Evolutionary conservation across 2,329 filamentous ascomycete genomes (phyloP).

Genomic region (Pseudogymnoascus sp.): DNA sequence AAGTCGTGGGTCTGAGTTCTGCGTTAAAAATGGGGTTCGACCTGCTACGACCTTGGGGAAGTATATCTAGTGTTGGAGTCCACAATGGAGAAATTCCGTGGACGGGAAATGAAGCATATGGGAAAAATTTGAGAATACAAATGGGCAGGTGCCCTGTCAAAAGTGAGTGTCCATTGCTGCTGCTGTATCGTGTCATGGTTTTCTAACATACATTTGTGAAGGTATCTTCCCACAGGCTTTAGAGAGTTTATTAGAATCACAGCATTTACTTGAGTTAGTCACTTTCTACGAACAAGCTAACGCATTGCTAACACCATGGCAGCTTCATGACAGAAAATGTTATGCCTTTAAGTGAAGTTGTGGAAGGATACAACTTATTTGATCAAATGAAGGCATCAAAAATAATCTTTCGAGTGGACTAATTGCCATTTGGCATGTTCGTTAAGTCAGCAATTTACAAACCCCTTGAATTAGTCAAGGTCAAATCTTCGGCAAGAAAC

Average conservation of each 20-base stretch:
- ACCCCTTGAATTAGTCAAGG: neutral
- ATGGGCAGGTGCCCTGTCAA: constrained; percentile 66
- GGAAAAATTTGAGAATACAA: constrained; percentile 59
- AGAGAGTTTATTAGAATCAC: constrained; percentile 50
- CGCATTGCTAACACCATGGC: neutral
- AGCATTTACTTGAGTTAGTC: constrained; percentile 53
- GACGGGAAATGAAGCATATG: constrained; percentile 34
- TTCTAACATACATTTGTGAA: neutral
- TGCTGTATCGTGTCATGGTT: constrained; percentile 29
- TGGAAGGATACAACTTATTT: constrained; percentile 57
- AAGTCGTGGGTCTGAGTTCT: constrained; percentile 36
- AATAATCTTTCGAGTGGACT: constrained; percentile 46
- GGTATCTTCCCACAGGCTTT: constrained; percentile 54
- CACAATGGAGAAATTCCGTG: constrained; percentile 40
- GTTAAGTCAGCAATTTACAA: neutral
- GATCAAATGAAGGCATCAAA: constrained; percentile 63
- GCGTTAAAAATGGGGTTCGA: constrained; percentile 40
- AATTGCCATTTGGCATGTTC: neutral
- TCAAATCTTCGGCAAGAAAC: neutral
- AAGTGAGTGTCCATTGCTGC: constrained; percentile 10
- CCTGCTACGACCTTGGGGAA: constrained; percentile 39
- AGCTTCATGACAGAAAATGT: constrained; percentile 67
- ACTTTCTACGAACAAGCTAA: neutral
- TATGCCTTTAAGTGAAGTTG: constrained; percentile 55
- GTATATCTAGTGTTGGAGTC: constrained; percentile 39